Evolutionary conservation across 441 rosid species (phyloP).

Genomic region (Omphalea diandra): DNA sequence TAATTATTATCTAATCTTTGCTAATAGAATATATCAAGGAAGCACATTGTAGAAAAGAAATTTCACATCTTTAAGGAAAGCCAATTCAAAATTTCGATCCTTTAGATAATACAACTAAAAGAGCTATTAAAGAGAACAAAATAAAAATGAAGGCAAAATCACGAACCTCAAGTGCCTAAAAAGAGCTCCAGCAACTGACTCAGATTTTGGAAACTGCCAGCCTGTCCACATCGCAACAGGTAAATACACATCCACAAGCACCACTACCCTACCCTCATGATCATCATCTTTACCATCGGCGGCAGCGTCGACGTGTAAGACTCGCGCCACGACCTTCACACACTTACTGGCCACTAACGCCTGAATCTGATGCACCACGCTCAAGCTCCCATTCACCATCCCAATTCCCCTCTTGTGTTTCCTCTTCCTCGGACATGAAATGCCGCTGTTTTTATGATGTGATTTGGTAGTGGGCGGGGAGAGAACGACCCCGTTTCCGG

Average conservation of each 20-base stretch:
- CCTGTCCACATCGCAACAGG: conserved; percentile 68
- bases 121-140: neutral
- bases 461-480: conserved; percentile 23
- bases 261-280: conserved; percentile 51
- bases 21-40: no score
- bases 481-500: conserved; percentile 46
- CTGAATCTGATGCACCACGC: conserved; percentile 65
- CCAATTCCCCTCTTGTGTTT: conserved; percentile 49
- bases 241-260: conserved; percentile 72
- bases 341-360: conserved; percentile 56
- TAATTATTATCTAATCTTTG: no score
- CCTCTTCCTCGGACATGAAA: conserved; percentile 2
- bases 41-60: no score
- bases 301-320: conserved; percentile 38
- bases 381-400: conserved; percentile 72
- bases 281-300: conserved; percentile 17
- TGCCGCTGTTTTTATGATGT: neutral
- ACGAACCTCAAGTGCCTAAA: conserved; percentile 83
- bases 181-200: conserved; percentile 56
- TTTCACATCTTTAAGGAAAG: no score
- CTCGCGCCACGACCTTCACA: conserved; percentile 46
- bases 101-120: neutral
- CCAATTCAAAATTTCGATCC: no score
- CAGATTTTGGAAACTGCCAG: conserved; percentile 77
- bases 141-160: neutral